phyloP scores from a whole-genome alignment of 1,284 basidiomycete genomes.

The Pseudozyma thailandica region DNA sequence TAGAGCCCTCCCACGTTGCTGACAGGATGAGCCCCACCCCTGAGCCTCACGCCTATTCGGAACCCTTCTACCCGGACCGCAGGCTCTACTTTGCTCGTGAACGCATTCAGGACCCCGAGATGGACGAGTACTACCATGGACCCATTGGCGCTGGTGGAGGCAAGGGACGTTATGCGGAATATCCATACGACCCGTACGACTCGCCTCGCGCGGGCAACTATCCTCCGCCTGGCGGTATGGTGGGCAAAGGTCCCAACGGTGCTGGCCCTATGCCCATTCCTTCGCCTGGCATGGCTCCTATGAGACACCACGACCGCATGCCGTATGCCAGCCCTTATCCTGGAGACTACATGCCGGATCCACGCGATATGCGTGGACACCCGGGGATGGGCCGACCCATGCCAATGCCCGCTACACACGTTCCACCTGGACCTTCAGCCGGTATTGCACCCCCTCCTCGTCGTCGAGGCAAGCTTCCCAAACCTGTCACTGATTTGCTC shows the following conservation, averaged over 20 bases:
- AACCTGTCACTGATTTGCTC: conserved; percentile 86
- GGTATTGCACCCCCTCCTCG: conserved; percentile 49
- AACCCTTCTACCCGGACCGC: conserved; percentile 50
- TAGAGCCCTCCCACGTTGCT: conserved; percentile 18
- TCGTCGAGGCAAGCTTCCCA: conserved; percentile 84
- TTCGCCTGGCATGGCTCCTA: conserved; percentile 19
- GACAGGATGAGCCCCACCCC: conserved; percentile 31
- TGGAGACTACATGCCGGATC: conserved; percentile 30
- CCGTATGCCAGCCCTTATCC: conserved; percentile 27
- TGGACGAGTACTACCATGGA: conserved; percentile 48
- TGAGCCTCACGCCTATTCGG: conserved; percentile 28
- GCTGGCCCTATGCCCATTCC: conserved; percentile 17
- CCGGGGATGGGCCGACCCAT: conserved; percentile 29
- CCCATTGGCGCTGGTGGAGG: conserved; percentile 14
- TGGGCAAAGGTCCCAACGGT: conserved; percentile 15
- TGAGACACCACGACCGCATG: conserved; percentile 13
- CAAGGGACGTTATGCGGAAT: conserved; percentile 33
- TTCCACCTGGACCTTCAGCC: conserved; percentile 43
- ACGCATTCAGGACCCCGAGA: conserved; percentile 45
- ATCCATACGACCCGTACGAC: conserved; percentile 35
- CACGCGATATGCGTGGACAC: conserved; percentile 35
- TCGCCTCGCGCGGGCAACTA: conserved; percentile 33
- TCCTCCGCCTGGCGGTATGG: conserved; percentile 11
- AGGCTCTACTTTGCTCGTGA: conserved; percentile 47
- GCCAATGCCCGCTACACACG: conserved; percentile 30